A percentile compares a stretch with the other conserved stretches of the same genome.
Evolutionary conservation across 2,329 filamentous ascomycete genomes (phyloP).

Genomic region (Aureobasidium subglaciale): DNA sequence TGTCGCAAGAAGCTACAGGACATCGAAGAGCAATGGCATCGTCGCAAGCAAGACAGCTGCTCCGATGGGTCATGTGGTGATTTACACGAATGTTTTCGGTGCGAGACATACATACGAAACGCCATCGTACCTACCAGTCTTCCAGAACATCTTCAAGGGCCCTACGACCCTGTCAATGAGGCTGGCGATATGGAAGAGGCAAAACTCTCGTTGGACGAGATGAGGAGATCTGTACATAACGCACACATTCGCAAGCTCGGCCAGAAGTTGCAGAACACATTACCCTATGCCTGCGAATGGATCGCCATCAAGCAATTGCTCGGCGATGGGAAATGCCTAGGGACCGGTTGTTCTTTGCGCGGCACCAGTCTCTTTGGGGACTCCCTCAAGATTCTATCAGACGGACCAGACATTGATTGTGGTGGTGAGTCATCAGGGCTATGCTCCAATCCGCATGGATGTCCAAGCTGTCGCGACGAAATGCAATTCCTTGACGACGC

Average conservation of each 20-base stretch:
- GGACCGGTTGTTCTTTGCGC: neutral
- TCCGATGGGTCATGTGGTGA: neutral
- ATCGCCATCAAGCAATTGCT: neutral
- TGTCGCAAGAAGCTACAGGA: neutral
- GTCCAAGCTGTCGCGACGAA: too few relatives aligned
- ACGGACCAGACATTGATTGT: neutral
- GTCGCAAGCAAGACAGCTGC: neutral
- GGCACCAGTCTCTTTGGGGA: neutral
- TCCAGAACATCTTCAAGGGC: neutral
- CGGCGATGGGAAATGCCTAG: neutral
- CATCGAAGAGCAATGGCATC: neutral
- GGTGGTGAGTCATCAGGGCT: neutral
- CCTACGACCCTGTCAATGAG: neutral
- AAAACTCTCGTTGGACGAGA: neutral
- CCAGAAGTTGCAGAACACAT: neutral
- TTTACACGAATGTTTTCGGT: neutral
- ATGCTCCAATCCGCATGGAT: too few relatives aligned
- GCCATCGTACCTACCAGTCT: neutral
- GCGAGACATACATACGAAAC: neutral
- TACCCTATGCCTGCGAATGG: neutral
- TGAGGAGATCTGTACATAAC: neutral
- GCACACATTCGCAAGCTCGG: neutral
- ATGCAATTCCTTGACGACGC: too few relatives aligned
- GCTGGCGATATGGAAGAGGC: neutral
- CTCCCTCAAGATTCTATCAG: neutral